Conservation (phyloP, 2,329 filamentous ascomycete species). For the Pyrenophora teres region DNA sequence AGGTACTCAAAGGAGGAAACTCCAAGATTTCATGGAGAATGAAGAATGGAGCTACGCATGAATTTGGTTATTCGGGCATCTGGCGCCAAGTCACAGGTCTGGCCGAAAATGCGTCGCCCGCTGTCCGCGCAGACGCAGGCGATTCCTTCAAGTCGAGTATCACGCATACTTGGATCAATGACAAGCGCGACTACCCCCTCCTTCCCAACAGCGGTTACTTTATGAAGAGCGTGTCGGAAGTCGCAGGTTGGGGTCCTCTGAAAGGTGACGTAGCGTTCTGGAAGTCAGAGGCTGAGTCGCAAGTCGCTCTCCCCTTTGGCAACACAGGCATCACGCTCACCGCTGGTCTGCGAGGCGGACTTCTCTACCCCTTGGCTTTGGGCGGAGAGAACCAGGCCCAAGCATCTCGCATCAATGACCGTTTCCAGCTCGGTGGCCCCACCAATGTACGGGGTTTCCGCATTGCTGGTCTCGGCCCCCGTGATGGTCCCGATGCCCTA, state of each 20-base stretch:
- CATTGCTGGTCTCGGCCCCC: slow-evolving; percentile 83
- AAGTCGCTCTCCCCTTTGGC: slow-evolving; percentile 74
- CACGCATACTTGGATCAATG: slow-evolving; percentile 78
- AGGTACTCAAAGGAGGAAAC: slow-evolving; percentile 78
- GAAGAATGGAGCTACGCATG: slow-evolving; percentile 68
- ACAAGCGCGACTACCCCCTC: slow-evolving; percentile 82
- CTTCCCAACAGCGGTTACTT: slow-evolving; percentile 83
- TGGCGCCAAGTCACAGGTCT: slow-evolving; percentile 91
- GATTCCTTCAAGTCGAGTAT: slow-evolving; percentile 89
- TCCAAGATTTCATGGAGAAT: slow-evolving; percentile 77
- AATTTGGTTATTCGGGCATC: slow-evolving; percentile 76
- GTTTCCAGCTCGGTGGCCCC: slow-evolving; percentile 91
- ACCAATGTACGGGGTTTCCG: slow-evolving; percentile 95
- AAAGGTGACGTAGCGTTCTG: slow-evolving; percentile 91
- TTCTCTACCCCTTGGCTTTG: slow-evolving; percentile 80
- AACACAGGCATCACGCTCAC: slow-evolving; percentile 81
- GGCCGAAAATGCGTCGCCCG: slow-evolving; percentile 74
- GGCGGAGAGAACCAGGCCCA: slow-evolving; percentile 60
- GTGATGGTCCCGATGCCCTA: slow-evolving; percentile 81
- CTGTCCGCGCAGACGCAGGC: slow-evolving; percentile 81
- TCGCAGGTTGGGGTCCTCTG: slow-evolving; percentile 85
- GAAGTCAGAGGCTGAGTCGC: slow-evolving; percentile 85
- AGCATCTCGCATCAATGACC: slow-evolving; percentile 85
- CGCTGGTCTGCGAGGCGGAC: slow-evolving; percentile 76
- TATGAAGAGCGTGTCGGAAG: slow-evolving; percentile 74